These are phyloP conservation scores for Neurospora sp. DNA, from an alignment of 495 filamentous ascomycete species.

Conservation along the genomic window DNA sequence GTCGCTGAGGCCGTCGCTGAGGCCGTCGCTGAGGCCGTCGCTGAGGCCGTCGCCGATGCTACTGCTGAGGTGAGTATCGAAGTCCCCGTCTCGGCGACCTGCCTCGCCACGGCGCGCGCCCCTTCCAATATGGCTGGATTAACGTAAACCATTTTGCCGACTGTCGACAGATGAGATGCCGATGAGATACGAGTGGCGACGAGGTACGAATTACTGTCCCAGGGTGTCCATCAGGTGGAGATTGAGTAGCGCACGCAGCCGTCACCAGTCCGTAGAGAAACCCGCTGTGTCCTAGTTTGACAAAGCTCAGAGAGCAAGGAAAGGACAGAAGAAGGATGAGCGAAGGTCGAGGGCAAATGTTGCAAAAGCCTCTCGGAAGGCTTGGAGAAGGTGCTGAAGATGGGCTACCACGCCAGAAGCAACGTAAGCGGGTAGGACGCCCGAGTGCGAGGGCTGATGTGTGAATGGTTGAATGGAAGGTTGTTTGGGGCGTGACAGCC, in stretches of 20 bases:
- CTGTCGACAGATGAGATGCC: background rate
- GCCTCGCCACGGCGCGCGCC: slow-evolving; percentile 17
- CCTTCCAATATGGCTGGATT: slow-evolving; percentile 18
- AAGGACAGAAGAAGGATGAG: background rate
- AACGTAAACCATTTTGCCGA: slow-evolving; percentile 20
- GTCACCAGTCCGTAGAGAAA: background rate
- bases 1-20: too few species aligned
- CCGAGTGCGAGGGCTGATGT: background rate
- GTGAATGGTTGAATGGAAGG: background rate
- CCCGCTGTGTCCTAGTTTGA: background rate
- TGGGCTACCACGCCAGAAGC: background rate
- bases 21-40: background rate
- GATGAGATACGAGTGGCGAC: slow-evolving; percentile 11
- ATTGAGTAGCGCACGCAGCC: background rate
- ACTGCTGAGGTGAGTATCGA: background rate
- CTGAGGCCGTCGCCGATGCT: background rate
- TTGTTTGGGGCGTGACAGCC: background rate
- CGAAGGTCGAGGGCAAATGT: background rate
- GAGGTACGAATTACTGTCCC: slow-evolving; percentile 9
- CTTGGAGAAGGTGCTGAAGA: background rate
- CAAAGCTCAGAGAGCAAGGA: background rate
- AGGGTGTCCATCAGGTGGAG: slow-evolving; percentile 19
- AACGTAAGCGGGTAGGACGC: background rate
- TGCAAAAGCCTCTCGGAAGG: background rate
- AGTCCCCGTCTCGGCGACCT: slow-evolving; percentile 5